Conservation (phyloP, 2,329 filamentous ascomycete genomes). For the Aspergillus neotritici region DNA sequence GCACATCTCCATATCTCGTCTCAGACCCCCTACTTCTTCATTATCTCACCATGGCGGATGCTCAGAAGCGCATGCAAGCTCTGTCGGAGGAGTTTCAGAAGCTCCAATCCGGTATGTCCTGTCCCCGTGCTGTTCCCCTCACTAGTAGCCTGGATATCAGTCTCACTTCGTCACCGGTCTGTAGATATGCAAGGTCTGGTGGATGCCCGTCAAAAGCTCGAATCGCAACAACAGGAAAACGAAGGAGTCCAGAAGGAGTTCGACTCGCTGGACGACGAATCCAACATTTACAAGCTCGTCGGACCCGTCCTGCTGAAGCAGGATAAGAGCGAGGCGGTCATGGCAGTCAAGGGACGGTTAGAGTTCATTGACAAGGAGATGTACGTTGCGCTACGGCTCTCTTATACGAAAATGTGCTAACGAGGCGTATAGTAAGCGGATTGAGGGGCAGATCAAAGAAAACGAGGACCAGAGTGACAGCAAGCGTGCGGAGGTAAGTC, state of each 20-base stretch:
- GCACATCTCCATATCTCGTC: neutral
- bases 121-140: neutral
- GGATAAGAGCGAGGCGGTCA: constrained; percentile 81
- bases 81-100: constrained; percentile 84
- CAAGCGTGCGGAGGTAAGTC: constrained; percentile 58
- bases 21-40: too few relatives aligned
- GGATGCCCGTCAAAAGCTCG: constrained; percentile 78
- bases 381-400: constrained; percentile 46
- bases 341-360: constrained; percentile 82
- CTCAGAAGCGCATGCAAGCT: constrained; percentile 70
- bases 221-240: constrained; percentile 91
- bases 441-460: constrained; percentile 61
- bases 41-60: constrained; percentile 55
- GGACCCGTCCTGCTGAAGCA: constrained; percentile 93
- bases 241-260: constrained; percentile 88
- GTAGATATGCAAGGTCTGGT: constrained; percentile 61
- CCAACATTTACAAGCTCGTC: constrained; percentile 92
- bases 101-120: constrained; percentile 68
- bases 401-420: constrained; percentile 5
- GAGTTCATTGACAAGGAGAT: constrained; percentile 94
- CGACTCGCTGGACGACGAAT: constrained; percentile 66
- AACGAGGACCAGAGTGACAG: constrained; percentile 60
- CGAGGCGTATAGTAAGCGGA: constrained; percentile 49
- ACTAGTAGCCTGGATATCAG: neutral
- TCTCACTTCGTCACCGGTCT: constrained; percentile 4